Base-by-base conservation (phyloP, 768 basidiomycete genomes). In the Amylocystis lapponica region DNA sequence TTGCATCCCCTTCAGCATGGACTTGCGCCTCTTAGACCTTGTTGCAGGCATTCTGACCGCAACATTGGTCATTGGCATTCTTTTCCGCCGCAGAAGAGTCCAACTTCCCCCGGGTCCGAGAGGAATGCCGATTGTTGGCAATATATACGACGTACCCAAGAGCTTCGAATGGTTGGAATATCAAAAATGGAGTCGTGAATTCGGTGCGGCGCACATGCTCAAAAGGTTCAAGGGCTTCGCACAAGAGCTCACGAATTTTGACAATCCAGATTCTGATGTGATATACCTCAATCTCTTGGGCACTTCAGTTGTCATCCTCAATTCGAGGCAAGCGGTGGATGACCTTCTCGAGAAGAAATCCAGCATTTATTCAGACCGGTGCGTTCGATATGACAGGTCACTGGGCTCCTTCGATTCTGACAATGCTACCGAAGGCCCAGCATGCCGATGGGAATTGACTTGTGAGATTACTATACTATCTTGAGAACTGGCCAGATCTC, bases 311-410 rank as follows among this genome's bases (percentile, higher is more conserved):
- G 36, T 63, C 14, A 41, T 61, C 17, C 41, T 64, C 26, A 62
- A 64, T 48, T 60, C 63, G 10, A 38, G 46, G 20, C 43, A 57
- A 36, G 54, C 55, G 13, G 58, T 58, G 22, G 42, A 45, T 4
- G 64, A 63, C n/a, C 56, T 66, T 17, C 53, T 65, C 36, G 57
- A 64, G 33, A 57, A 58, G 31, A 42, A 55, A 37, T 61, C 60
- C 5, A 47, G 53, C 14, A 48, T 61, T 8, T 63, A 64, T 46
- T 65, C 63, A 4, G 64, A 65, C 44, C 53, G 64, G 49, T 43
- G 10, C 4, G 4, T 13, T 19, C 2, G 4, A 4, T 2, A 12
- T 16, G n/a, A 10, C n/a, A 23, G 23, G 10, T 11, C 17, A n/a
- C 3, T 16, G 23, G 22, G 16, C 4, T 38, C 23, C 14, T 13